These are phyloP conservation scores for Discostella stelligera DNA, from an alignment of 352 stramenopile genomes.

Conservation along the genomic window DNA sequence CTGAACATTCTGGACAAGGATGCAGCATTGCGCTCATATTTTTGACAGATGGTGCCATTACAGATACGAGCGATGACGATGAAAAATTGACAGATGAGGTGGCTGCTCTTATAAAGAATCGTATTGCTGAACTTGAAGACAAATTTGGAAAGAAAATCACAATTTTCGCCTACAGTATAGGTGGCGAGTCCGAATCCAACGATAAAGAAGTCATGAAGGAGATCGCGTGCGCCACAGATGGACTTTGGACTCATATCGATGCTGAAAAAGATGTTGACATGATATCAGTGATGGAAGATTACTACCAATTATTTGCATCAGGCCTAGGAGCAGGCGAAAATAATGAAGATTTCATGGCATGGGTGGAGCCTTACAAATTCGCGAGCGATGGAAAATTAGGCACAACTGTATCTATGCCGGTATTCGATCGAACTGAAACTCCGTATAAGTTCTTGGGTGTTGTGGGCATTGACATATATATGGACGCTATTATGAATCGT, in stretches of 20 bases:
- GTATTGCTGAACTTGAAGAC: conserved; percentile 10
- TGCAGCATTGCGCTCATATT: conserved; percentile 65
- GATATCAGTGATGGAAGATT: conserved; percentile 43
- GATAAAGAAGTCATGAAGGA: conserved; percentile 42
- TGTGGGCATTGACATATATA: conserved; percentile 42
- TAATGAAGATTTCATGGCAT: conserved; percentile 58
- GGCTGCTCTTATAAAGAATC: conserved; percentile 43
- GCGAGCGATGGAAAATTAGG: conserved; percentile 32
- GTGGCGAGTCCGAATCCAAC: conserved; percentile 14
- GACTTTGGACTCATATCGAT: conserved; percentile 47
- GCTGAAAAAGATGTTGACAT: conserved; percentile 38
- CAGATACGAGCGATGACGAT: background rate
- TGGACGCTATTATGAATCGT: conserved; percentile 27
- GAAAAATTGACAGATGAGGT: conserved; percentile 23
- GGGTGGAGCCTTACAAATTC: conserved; percentile 62
- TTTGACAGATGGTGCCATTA: conserved; percentile 54
- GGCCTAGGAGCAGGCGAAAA: conserved; percentile 35
- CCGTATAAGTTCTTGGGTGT: conserved; percentile 56
- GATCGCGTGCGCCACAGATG: conserved; percentile 49
- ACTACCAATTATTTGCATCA: conserved; percentile 61
- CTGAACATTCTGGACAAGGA: conserved; percentile 10
- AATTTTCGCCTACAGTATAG: conserved; percentile 57
- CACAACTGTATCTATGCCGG: conserved; percentile 58
- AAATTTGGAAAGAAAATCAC: conserved; percentile 27
- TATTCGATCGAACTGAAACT: conserved; percentile 51